A percentile compares a stretch with the other conserved stretches of the same genome.
Evolutionary conservation across 2,329 filamentous ascomycete genomes (phyloP).

Genomic region (Lanzia echinophila): DNA sequence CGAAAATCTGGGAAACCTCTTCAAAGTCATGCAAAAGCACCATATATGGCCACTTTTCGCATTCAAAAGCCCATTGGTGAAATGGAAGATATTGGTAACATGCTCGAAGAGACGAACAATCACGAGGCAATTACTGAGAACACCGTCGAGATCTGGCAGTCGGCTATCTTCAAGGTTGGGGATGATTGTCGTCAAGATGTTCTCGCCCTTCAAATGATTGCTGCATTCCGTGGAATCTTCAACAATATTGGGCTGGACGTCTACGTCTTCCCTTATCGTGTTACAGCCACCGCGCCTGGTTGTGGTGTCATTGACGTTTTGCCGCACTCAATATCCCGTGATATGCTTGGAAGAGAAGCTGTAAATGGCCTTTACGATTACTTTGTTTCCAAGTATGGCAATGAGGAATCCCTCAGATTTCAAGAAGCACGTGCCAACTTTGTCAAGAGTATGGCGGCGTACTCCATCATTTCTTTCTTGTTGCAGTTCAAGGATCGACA

Average conservation of each 20-base stretch:
- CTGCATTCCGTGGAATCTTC: constrained; percentile 95
- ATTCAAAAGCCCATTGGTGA: constrained; percentile 71
- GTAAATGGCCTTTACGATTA: constrained; percentile 99
- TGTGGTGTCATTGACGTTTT: constrained; percentile 98
- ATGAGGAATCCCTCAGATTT: constrained; percentile 89
- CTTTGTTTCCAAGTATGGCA: constrained; percentile 94
- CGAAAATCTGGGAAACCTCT: constrained; percentile 95
- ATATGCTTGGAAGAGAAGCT: constrained; percentile 96
- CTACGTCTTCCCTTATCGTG: constrained; percentile 93
- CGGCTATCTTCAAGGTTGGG: constrained; percentile 98
- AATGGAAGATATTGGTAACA: constrained; percentile 45
- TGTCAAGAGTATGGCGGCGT: constrained; percentile 98
- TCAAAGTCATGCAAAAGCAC: constrained; percentile 96
- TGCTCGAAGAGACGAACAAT: constrained; percentile 43
- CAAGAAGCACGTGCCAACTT: constrained; percentile 95
- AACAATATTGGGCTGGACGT: constrained; percentile 91
- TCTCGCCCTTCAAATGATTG: constrained; percentile 93
- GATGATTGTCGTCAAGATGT: constrained; percentile 98
- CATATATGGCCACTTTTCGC: constrained; percentile 98
- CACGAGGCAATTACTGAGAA: constrained; percentile 36
- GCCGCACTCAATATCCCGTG: constrained; percentile 93
- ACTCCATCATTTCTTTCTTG: constrained; percentile 93
- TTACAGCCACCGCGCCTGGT: constrained; percentile 92
- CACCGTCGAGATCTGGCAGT: constrained; percentile 95
- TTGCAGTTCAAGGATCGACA: constrained; percentile 98